Evolutionary conservation across 192 early-diverging fungal genomes (phyloP).

Genomic region (Coemansia sp.): DNA sequence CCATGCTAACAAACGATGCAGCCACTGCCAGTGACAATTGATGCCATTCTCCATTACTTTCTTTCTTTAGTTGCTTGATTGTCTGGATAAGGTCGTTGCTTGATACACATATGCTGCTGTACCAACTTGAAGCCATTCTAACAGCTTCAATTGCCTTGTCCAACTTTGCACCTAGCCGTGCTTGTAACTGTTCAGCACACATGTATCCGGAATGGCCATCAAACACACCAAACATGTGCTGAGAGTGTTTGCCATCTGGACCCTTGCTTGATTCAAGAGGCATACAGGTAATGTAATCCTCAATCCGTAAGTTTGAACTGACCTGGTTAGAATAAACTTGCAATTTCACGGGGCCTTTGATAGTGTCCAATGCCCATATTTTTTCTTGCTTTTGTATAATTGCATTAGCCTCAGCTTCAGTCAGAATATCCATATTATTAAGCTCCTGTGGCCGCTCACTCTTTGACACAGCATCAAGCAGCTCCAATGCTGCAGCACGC

Average conservation of each 20-base stretch:
- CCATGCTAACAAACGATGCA: no score
- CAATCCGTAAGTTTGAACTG: constrained; percentile 22
- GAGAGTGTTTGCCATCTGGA: not conserved
- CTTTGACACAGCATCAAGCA: no score
- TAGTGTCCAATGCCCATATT: no score
- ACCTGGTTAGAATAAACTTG: constrained; percentile 42
- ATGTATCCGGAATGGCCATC: constrained; percentile 32
- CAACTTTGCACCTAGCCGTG: constrained; percentile 13
- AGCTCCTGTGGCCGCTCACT: no score
- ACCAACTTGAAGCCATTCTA: no score
- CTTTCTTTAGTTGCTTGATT: no score
- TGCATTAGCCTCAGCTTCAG: no score
- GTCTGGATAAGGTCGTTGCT: no score
- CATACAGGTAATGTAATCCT: constrained; percentile 17
- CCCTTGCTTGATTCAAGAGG: not conserved
- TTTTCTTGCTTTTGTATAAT: not conserved
- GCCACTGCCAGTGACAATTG: not conserved
- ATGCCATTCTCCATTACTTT: no score
- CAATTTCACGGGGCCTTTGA: no score
- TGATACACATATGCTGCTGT: not conserved
- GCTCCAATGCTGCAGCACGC: no score
- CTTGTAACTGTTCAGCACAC: constrained; percentile 26
- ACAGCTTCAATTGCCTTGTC: constrained; percentile 13
- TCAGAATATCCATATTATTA: no score
- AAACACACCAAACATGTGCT: constrained; percentile 31